A percentile compares a stretch with the other conserved stretches of the same genome.
Conservation (phyloP, 352 stramenopile species). For the Globisporangium megalacanthum region DNA sequence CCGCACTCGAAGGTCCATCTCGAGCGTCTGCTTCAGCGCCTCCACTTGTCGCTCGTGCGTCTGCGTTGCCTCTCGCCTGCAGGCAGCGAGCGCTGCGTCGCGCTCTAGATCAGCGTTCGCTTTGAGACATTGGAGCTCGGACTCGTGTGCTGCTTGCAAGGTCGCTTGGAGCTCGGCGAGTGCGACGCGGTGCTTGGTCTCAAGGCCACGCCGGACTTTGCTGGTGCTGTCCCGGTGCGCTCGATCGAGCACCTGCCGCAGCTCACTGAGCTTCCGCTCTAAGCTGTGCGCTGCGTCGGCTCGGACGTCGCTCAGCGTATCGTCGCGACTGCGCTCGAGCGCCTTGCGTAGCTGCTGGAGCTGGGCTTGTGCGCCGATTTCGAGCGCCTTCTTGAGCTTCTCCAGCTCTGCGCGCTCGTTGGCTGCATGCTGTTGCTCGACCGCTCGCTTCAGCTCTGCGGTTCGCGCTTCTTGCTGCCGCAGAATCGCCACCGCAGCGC, state of each 20-base stretch:
- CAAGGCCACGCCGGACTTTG: constrained; percentile 31
- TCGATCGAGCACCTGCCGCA: constrained; percentile 32
- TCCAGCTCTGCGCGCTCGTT: constrained; percentile 45
- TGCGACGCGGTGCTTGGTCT: constrained; percentile 37
- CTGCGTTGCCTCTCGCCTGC: constrained; percentile 23
- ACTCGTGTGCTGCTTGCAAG: constrained; percentile 28
- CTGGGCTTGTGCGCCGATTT: constrained; percentile 55
- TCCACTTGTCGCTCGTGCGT: constrained; percentile 31
- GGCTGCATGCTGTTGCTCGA: constrained; percentile 26
- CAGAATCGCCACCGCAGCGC: constrained; percentile 25
- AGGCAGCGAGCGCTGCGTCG: constrained; percentile 13
- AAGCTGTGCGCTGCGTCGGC: constrained; percentile 21
- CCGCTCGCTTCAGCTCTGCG: constrained; percentile 30
- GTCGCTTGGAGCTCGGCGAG: constrained; percentile 48
- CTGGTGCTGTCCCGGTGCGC: constrained; percentile 33
- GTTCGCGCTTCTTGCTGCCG: constrained; percentile 42
- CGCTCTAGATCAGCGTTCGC: constrained; percentile 18
- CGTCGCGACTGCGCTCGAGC: constrained; percentile 36
- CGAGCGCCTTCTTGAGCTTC: constrained; percentile 52
- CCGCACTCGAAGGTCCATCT: constrained; percentile 30
- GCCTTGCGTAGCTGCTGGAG: constrained; percentile 45
- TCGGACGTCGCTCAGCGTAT: constrained; percentile 22
- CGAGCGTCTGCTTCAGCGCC: constrained; percentile 31
- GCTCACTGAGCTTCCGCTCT: constrained; percentile 30
- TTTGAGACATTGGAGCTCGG: constrained; percentile 20